Base-by-base conservation (phyloP, 495 filamentous ascomycete genomes). In the Friedmanniomyces simplex region DNA sequence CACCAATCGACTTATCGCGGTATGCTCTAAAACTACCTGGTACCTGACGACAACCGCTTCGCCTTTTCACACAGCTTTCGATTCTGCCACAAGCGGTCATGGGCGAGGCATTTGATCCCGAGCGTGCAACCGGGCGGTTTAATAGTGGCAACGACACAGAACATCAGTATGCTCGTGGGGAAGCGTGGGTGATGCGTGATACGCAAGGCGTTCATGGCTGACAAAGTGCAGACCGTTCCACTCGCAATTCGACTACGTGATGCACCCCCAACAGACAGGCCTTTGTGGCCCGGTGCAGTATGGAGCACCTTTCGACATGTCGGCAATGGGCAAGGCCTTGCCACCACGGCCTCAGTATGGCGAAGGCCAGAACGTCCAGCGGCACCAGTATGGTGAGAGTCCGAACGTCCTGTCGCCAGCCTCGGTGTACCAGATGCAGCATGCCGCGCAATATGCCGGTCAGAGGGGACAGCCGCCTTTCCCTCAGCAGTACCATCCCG, bases 251-350 rank as follows among this genome's bases (percentile, higher is more conserved):
- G 46, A 49, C 25, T 14, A 49, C 16, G 25, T 49, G 46, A 49
- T 14, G 18, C 18, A 43, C 5, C 18, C 39, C 3, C 39, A 16
- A 20, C 39, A 20, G 14, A 13, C 39, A 3, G 18, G 18, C 18
- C 39, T 13, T 5, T n/a, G 3, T 16, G 39, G 39, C 13, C 18
- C 13, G 13, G 14, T 16, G 14, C 39, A 43, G 14, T 43, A 6
- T 16, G 39, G 10, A 36, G 50, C 45, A 6, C n/a, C n/a, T n/a
- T 60, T 60, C 25, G 50, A 54, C 24, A 54, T 55, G 57, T 57
- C 26, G 7, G 51, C 25, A 16, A 47, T 60, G 50, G 24, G 18
- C 30, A 24, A 26, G 13, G 57, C 52, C 16, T 25, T 60, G 12
- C 57, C 39, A 28, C 42, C 10, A n/a, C 37, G 26, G 14, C 8